Conservation (phyloP, 208 protist species). For the Acanthamoeba triangularis region DNA sequence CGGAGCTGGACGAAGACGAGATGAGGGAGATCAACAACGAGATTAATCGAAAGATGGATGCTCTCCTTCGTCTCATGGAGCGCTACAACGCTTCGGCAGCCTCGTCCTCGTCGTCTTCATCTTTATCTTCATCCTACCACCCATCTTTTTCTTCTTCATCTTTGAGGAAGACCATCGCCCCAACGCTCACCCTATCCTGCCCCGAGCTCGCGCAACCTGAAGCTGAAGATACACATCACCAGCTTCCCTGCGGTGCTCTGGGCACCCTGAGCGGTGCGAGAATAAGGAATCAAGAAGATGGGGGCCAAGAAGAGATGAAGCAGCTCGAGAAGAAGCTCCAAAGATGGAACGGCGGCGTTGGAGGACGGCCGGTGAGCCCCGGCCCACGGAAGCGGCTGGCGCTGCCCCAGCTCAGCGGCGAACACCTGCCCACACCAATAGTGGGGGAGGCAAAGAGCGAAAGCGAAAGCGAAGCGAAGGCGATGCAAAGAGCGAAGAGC, state of each 20-base stretch:
- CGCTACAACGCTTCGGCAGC: neutral
- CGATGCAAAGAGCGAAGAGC: neutral
- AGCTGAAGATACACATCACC: no score
- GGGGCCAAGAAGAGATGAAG: neutral
- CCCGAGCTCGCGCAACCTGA: neutral
- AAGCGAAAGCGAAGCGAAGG: neutral
- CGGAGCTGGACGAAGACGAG: neutral
- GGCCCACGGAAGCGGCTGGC: neutral
- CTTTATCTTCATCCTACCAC: neutral
- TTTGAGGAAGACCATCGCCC: neutral
- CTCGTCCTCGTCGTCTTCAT: neutral
- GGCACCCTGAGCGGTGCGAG: neutral
- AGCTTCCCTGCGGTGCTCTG: no score
- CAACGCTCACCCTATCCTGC: neutral
- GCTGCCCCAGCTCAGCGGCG: neutral
- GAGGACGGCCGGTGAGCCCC: neutral
- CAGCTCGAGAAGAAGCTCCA: neutral
- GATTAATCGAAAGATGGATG: slow-evolving; percentile 50
- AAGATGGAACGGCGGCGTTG: neutral
- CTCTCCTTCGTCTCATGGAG: slow-evolving; percentile 17
- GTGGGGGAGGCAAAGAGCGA: neutral
- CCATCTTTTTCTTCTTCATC: neutral
- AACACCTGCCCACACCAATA: neutral
- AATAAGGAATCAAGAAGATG: neutral
- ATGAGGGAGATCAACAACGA: slow-evolving; percentile 41